Evolutionary conservation across 2,329 filamentous ascomycete genomes (phyloP), one percentile per base, ranked within the genome.

Genomic region (Chaetomiaceae sp.): DNA sequence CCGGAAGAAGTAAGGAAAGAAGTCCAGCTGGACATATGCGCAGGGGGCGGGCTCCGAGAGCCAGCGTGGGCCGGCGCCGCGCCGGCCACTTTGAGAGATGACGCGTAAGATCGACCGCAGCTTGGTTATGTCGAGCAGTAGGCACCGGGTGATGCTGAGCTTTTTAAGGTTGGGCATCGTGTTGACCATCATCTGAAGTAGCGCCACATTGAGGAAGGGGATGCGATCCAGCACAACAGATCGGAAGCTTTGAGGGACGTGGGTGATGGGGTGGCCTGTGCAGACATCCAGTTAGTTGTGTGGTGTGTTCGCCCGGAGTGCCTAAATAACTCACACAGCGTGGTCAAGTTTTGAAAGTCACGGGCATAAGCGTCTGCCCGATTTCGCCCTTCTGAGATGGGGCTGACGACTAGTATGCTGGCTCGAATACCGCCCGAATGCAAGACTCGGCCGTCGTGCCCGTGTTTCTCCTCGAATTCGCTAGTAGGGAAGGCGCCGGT

Each of bases 161-260:
- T 42, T 45, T 26, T 50, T 32, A 1, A 59, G 42, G 17, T 52
- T 55, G 0, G 53, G 55, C 53, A 58, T 55, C 2, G 48, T 37
- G 3, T 48, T 48, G 12, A 57, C 12, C 42, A 58, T 46, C 22
- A 53, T 18, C 19, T 51, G 48, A 11, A 58, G 42, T 35, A 53
- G 17, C 1, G 12, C 3, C n/a, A 35, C 17, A 33, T 52, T 38
- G 8, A 59, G 40, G 18, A 46, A 58, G 0, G 48, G 50, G 8
- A 59, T 30, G 18, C 50, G 45, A 44, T 58, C 48, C 3, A 59
- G 27, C 8, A 51, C 35, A 11, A 59, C 30, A 24, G 48, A 32
- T 6, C 35, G 30, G 38, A 55, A 56, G 20, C 48, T 50, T 19
- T 17, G n/a, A 1, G 42, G 37, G 4, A 48, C 42, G 1, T 29